phyloP scores from a whole-genome alignment of 768 basidiomycete species.

The Rubroboletus pulcherrimus region DNA sequence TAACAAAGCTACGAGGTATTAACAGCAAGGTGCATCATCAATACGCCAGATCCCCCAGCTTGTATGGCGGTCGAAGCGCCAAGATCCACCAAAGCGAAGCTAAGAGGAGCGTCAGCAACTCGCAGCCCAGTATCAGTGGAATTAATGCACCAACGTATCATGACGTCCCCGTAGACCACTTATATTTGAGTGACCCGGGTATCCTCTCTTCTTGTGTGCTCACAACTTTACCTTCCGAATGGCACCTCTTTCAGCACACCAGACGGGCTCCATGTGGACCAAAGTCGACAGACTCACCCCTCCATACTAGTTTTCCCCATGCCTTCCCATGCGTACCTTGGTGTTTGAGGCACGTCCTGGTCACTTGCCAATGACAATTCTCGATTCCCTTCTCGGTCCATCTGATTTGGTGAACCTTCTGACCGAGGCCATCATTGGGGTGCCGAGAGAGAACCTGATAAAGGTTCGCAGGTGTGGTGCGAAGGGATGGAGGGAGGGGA shows the following conservation, averaged over 20 bases:
- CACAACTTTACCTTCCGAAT: conserved; percentile 51
- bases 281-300: conserved; percentile 46
- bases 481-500: conserved; percentile 57
- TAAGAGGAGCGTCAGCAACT: conserved; percentile 1
- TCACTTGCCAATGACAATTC: conserved; percentile 73
- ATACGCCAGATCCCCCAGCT: background rate
- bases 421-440: conserved; percentile 64
- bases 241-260: conserved; percentile 9
- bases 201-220: conserved; percentile 61
- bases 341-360: conserved; percentile 64
- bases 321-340: conserved; percentile 77
- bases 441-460: conserved; percentile 70
- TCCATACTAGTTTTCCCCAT: conserved; percentile 80
- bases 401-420: conserved; percentile 64
- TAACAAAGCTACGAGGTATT: background rate
- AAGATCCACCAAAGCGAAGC: background rate
- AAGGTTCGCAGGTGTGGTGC: conserved; percentile 55
- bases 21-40: background rate
- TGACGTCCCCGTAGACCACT: conserved; percentile 56
- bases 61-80: too few relatives aligned
- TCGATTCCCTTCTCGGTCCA: conserved; percentile 68
- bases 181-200: conserved; percentile 69
- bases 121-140: background rate
- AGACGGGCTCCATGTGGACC: background rate
- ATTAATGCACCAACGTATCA: conserved; percentile 13